These are phyloP conservation scores for Trypanosoma lewisi DNA, from an alignment of 208 protist genomes.

Conservation along the genomic window DNA sequence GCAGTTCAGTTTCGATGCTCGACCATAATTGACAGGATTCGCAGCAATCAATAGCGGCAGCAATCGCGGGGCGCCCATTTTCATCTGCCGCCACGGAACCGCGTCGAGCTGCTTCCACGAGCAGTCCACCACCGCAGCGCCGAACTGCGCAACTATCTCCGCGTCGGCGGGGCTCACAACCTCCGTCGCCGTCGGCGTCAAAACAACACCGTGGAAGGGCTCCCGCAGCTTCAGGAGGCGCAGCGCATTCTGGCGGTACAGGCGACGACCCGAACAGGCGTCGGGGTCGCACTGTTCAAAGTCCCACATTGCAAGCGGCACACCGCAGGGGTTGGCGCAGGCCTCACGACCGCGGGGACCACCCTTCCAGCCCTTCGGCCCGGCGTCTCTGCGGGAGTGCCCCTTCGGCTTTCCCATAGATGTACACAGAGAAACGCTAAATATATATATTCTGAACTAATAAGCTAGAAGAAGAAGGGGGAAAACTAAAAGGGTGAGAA, in stretches of 20 bases:
- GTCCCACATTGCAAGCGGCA: slow-evolving; percentile 97
- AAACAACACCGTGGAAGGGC: slow-evolving; percentile 93
- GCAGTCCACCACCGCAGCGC: slow-evolving; percentile 99
- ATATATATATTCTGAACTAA: too few relatives aligned
- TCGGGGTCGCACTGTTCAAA: slow-evolving; percentile 98
- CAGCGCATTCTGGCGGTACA: slow-evolving; percentile 91
- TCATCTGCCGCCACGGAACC: slow-evolving; percentile 95
- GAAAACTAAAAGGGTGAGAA: too few relatives aligned
- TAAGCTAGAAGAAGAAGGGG: too few relatives aligned
- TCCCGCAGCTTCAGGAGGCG: slow-evolving; percentile 85
- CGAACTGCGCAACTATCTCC: slow-evolving; percentile 80
- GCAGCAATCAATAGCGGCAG: slow-evolving; percentile 98
- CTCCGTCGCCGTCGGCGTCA: slow-evolving; percentile 92
- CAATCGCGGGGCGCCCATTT: slow-evolving; percentile 81
- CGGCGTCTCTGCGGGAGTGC: background rate
- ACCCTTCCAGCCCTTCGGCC: background rate
- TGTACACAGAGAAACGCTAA: background rate
- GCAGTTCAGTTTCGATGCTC: slow-evolving; percentile 97
- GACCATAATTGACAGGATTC: slow-evolving; percentile 99
- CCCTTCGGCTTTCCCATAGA: background rate
- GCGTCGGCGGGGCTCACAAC: slow-evolving; percentile 94
- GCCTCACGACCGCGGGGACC: slow-evolving; percentile 31
- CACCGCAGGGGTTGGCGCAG: slow-evolving; percentile 57
- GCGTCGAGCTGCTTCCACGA: slow-evolving; percentile 97
- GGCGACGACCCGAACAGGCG: slow-evolving; percentile 96